Conservation (phyloP, 352 stramenopile genomes). For the Phytophthora podocarpi region DNA sequence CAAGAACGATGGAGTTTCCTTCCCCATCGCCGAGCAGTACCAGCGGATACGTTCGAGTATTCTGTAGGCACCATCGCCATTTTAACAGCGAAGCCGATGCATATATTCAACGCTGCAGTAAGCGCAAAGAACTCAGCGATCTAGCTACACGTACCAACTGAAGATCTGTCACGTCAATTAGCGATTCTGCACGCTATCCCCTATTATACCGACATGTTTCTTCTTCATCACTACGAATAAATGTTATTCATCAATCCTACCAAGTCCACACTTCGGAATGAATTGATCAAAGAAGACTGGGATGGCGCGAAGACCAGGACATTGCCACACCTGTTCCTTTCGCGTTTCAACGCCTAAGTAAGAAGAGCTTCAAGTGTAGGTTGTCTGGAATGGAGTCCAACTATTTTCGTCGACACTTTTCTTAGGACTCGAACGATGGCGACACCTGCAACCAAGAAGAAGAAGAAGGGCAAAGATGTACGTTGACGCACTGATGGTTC, state of each 20-base stretch:
- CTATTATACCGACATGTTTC: too few relatives aligned
- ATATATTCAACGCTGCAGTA: too few relatives aligned
- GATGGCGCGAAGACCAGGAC: conserved; percentile 21
- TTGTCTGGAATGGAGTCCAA: neutral
- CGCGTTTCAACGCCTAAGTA: conserved; percentile 28
- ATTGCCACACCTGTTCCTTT: conserved; percentile 30
- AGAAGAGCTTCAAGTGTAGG: conserved; percentile 34
- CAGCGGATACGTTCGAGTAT: too few relatives aligned
- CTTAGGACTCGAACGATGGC: conserved; percentile 1
- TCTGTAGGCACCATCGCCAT: too few relatives aligned
- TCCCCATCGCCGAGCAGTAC: too few relatives aligned
- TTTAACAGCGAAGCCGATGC: too few relatives aligned
- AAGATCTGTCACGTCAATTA: too few relatives aligned
- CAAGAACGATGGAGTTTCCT: too few relatives aligned
- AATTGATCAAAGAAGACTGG: conserved; percentile 34
- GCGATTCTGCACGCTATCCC: too few relatives aligned
- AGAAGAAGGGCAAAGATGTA: conserved; percentile 39
- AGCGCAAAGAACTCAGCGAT: too few relatives aligned
- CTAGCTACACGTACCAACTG: too few relatives aligned
- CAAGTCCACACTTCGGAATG: conserved; percentile 16
- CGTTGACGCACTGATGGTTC: neutral
- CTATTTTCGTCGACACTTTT: conserved; percentile 21
- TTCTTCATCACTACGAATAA: neutral
- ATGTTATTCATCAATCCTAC: too few relatives aligned
- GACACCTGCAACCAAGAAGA: conserved; percentile 11